A percentile compares a stretch with the other conserved stretches of the same genome.
Evolutionary conservation across 108 stramenopile species (phyloP).

Genomic region (Skeletonema marinoi): DNA sequence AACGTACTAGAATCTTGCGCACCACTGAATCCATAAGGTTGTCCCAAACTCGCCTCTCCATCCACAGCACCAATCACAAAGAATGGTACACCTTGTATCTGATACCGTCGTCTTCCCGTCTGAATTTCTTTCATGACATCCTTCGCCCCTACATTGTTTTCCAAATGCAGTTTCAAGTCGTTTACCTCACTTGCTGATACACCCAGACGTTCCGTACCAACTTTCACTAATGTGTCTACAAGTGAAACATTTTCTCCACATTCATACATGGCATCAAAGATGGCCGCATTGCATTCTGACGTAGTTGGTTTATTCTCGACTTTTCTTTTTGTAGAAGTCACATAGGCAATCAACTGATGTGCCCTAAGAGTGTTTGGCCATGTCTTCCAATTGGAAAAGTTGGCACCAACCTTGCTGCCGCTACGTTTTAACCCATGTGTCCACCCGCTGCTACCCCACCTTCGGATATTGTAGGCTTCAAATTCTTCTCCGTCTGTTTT

Average conservation of each 20-base stretch:
- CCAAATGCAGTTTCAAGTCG: constrained; percentile 45
- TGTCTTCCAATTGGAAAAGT: constrained; percentile 70
- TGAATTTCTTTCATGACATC: constrained; percentile 60
- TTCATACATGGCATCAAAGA: constrained; percentile 77
- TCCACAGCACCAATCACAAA: constrained; percentile 53
- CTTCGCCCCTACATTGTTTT: constrained; percentile 43
- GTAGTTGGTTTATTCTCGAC: constrained; percentile 40
- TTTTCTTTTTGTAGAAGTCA: constrained; percentile 12
- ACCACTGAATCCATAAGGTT: constrained; percentile 69
- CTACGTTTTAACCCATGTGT: constrained; percentile 56
- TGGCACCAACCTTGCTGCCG: constrained; percentile 69
- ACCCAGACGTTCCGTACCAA: constrained; percentile 40
- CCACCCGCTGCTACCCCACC: constrained; percentile 79
- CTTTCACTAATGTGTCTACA: constrained; percentile 49
- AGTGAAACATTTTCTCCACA: constrained; percentile 62
- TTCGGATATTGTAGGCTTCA: constrained; percentile 65
- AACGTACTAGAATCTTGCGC: constrained; percentile 63
- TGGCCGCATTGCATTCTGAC: constrained; percentile 49
- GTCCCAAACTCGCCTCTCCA: constrained; percentile 12
- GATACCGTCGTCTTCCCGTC: constrained; percentile 49
- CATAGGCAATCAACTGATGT: constrained; percentile 63
- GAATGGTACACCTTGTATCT: constrained; percentile 61
- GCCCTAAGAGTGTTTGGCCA: constrained; percentile 81
- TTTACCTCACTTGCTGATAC: constrained; percentile 29
- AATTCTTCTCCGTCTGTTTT: constrained; percentile 66